Percentiles rank a stretch among this genome's conserved stretches.
These are phyloP conservation scores for Dichotomopilus funicola DNA, from an alignment of 2,329 filamentous ascomycete genomes.

Conservation along the genomic window DNA sequence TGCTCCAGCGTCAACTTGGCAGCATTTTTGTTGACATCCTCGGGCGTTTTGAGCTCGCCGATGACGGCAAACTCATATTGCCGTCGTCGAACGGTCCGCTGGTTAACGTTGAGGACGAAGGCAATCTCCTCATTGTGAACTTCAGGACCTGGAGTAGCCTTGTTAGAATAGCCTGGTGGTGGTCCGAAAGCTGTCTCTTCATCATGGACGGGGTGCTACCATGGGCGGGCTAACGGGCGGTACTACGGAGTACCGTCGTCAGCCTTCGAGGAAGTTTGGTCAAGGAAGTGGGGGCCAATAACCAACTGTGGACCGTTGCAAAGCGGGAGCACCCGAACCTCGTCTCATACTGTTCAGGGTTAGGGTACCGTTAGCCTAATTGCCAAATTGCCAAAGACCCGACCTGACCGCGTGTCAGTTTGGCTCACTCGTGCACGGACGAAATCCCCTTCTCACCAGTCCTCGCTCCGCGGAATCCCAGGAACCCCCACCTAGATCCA, in stretches of 20 bases:
- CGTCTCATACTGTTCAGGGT: neutral
- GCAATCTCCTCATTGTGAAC: constrained; percentile 22
- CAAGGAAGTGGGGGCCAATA: neutral
- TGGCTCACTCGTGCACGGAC: no score
- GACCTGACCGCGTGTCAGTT: no score
- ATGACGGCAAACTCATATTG: constrained; percentile 17
- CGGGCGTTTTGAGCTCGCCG: constrained; percentile 17
- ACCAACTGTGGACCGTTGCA: neutral
- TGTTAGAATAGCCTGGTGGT: constrained; percentile 16
- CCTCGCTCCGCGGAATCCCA: neutral
- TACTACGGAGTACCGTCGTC: no score
- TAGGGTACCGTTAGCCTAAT: neutral
- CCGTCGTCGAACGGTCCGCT: constrained; percentile 18
- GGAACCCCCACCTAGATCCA: neutral
- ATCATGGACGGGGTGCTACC: constrained; percentile 14
- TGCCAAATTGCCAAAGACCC: no score
- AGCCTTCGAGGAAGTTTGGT: constrained; percentile 3
- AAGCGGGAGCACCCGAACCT: neutral
- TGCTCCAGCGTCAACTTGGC: constrained; percentile 22
- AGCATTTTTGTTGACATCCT: constrained; percentile 23
- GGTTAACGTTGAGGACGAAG: constrained; percentile 17
- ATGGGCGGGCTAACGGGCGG: no score
- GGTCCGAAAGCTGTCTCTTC: constrained; percentile 19
- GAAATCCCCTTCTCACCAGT: no score
- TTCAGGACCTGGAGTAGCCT: constrained; percentile 20